phyloP scores from a whole-genome alignment of 371 early-diverging fungal genomes.

The Mycotypha africana region DNA sequence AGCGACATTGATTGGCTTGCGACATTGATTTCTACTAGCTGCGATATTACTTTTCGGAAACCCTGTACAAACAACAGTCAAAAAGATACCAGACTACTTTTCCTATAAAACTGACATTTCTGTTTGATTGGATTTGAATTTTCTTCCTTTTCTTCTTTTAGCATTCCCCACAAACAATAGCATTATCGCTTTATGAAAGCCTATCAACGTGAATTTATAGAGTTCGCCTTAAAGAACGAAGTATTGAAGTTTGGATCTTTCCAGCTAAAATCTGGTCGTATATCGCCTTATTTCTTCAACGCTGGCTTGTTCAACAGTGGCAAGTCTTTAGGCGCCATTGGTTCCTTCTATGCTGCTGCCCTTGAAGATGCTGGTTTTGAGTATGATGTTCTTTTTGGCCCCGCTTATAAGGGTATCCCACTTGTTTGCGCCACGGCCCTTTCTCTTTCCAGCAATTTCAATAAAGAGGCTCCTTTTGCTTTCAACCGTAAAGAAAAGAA shows the following conservation, averaged over 20 bases:
- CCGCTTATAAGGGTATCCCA: slow-evolving; percentile 98
- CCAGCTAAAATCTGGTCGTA: slow-evolving; percentile 89
- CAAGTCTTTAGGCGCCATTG: slow-evolving; percentile 73
- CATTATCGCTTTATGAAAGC: slow-evolving; percentile 74
- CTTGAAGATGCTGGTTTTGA: slow-evolving; percentile 62
- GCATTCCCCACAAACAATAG: too few species aligned
- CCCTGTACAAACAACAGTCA: too few species aligned
- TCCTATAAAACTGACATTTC: too few species aligned
- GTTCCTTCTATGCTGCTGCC: slow-evolving; percentile 86
- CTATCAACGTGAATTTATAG: slow-evolving; percentile 93
- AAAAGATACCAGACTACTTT: too few species aligned
- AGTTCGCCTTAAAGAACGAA: slow-evolving; percentile 77
- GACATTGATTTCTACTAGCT: background rate
- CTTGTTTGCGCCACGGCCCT: slow-evolving; percentile 82
- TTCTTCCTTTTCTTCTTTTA: slow-evolving; percentile 3
- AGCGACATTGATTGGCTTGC: background rate
- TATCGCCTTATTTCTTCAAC: slow-evolving; percentile 96
- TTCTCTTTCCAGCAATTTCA: slow-evolving; percentile 56
- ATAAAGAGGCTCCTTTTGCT: slow-evolving; percentile 71
- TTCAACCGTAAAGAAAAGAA: slow-evolving; percentile 98
- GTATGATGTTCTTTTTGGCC: slow-evolving; percentile 93
- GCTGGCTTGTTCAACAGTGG: slow-evolving; percentile 94
- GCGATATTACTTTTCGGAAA: background rate
- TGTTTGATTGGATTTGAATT: too few species aligned
- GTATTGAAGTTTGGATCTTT: slow-evolving; percentile 91